Percentiles rank a stretch among this genome's conserved stretches.
These are phyloP conservation scores for Eleusine indica DNA, from an alignment of 176 grass and related monocot species.

Conservation along the genomic window DNA sequence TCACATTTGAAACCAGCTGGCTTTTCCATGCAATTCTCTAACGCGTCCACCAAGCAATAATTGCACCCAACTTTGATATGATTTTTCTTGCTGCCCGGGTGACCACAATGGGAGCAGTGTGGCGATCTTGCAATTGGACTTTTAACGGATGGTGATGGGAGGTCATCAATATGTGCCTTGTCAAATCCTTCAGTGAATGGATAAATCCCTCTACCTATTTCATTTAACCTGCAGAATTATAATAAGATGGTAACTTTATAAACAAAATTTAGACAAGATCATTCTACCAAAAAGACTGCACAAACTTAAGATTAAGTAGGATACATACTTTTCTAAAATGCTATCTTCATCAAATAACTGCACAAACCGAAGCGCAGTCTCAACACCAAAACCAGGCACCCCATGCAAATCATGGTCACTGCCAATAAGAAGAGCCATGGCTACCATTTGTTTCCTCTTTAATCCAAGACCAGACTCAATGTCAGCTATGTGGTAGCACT, in stretches of 20 bases:
- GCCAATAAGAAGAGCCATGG: conserved; percentile 86
- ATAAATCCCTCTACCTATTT: conserved; percentile 68
- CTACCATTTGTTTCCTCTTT: conserved; percentile 95
- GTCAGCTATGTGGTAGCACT: conserved; percentile 90
- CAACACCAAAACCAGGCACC: conserved; percentile 78
- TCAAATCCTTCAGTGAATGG: conserved; percentile 48
- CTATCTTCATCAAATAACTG: conserved; percentile 66
- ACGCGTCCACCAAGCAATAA: conserved; percentile 63
- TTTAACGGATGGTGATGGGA: conserved; percentile 49
- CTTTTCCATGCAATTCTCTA: conserved; percentile 72
- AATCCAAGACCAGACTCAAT: conserved; percentile 82
- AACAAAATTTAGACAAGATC: conserved; percentile 13
- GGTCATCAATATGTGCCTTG: conserved; percentile 46
- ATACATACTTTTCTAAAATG: conserved; percentile 75
- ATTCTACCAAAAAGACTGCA: conserved; percentile 7
- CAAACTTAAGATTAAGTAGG: not conserved
- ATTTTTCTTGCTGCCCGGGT: conserved; percentile 84
- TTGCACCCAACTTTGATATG: conserved; percentile 75
- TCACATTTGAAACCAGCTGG: conserved; percentile 73
- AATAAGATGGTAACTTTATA: conserved; percentile 28
- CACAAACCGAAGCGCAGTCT: conserved; percentile 79
- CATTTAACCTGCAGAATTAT: conserved; percentile 57
- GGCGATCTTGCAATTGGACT: conserved; percentile 43
- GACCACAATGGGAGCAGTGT: conserved; percentile 87
- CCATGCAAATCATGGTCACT: conserved; percentile 85